Conservation (phyloP, 495 filamentous ascomycete species). For the Collariella sp. region DNA sequence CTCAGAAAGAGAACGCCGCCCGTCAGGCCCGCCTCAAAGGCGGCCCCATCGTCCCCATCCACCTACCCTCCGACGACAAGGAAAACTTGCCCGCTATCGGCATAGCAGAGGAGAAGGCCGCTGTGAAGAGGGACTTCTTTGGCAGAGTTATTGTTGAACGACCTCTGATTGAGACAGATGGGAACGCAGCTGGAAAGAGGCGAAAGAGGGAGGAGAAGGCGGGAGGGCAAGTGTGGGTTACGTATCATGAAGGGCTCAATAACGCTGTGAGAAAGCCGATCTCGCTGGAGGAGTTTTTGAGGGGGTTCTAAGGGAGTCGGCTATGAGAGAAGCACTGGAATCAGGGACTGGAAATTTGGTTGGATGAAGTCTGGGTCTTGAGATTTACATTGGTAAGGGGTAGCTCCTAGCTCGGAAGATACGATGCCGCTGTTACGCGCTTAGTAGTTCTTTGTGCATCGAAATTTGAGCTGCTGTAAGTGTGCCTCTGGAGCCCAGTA, state of each 20-base stretch:
- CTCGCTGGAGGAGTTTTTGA: conserved; percentile 74
- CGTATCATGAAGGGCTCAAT: conserved; percentile 89
- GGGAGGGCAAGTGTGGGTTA: conserved; percentile 70
- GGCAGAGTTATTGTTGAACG: conserved; percentile 56
- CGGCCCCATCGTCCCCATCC: conserved; percentile 21
- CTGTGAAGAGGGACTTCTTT: conserved; percentile 83
- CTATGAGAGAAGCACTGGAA: background rate
- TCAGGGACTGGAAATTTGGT: too few relatives aligned
- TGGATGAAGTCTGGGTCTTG: too few relatives aligned
- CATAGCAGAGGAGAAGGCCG: conserved; percentile 20
- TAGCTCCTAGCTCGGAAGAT: too few relatives aligned
- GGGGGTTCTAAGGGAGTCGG: conserved; percentile 39
- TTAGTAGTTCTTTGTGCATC: too few relatives aligned
- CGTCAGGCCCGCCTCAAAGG: conserved; percentile 48
- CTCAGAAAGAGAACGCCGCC: conserved; percentile 49
- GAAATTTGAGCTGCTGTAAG: too few relatives aligned
- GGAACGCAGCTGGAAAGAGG: conserved; percentile 22
- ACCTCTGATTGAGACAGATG: conserved; percentile 31
- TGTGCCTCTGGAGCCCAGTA: too few relatives aligned
- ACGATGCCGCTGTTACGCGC: too few relatives aligned
- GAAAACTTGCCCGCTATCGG: conserved; percentile 30
- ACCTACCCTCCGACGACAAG: conserved; percentile 12
- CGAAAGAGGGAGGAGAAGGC: conserved; percentile 25
- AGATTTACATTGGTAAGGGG: too few relatives aligned
- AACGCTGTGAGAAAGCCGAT: conserved; percentile 94